Evolutionary conservation across 2,329 filamentous ascomycete species (phyloP).

Genomic region (Ophiosphaerella korrae): DNA sequence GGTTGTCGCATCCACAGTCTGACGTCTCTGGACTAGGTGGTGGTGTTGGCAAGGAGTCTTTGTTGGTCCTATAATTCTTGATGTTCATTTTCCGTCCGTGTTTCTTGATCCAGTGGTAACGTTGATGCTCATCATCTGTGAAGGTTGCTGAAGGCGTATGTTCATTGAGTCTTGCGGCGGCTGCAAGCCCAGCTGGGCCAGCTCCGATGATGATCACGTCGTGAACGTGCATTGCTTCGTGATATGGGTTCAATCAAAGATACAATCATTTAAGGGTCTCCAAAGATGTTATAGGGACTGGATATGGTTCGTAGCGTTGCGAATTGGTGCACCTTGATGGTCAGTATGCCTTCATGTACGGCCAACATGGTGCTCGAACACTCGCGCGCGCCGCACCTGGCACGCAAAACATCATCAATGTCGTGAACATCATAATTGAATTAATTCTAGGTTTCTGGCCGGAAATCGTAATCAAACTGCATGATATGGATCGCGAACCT

Average conservation of each 20-base stretch:
- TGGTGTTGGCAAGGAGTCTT: slow-evolving; percentile 32
- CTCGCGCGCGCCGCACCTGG: background rate
- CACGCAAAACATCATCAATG: background rate
- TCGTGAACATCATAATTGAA: too few species aligned
- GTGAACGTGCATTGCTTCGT: slow-evolving; percentile 48
- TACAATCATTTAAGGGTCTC: too few species aligned
- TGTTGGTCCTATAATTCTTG: slow-evolving; percentile 57
- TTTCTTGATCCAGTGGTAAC: slow-evolving; percentile 78
- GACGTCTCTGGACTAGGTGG: slow-evolving; percentile 27
- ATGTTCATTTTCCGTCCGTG: slow-evolving; percentile 64
- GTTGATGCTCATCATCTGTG: slow-evolving; percentile 79
- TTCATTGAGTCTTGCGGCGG: slow-evolving; percentile 74
- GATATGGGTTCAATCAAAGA: background rate
- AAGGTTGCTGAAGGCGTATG: slow-evolving; percentile 77
- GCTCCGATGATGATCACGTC: slow-evolving; percentile 77
- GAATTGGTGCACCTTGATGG: slow-evolving; percentile 29
- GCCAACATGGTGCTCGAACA: slow-evolving; percentile 32
- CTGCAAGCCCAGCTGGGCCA: slow-evolving; percentile 75
- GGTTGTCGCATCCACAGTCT: slow-evolving; percentile 19
- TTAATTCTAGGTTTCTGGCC: too few species aligned
- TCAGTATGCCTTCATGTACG: slow-evolving; percentile 7
- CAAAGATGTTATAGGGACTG: too few species aligned
- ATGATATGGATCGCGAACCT: slow-evolving; percentile 16
- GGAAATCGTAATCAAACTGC: slow-evolving; percentile 9
- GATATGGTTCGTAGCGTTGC: too few species aligned